Percentiles rank a stretch among this genome's conserved stretches.
These are phyloP conservation scores for Fusarium bulbicola DNA, from an alignment of 2,329 filamentous ascomycete genomes.

Conservation along the genomic window DNA sequence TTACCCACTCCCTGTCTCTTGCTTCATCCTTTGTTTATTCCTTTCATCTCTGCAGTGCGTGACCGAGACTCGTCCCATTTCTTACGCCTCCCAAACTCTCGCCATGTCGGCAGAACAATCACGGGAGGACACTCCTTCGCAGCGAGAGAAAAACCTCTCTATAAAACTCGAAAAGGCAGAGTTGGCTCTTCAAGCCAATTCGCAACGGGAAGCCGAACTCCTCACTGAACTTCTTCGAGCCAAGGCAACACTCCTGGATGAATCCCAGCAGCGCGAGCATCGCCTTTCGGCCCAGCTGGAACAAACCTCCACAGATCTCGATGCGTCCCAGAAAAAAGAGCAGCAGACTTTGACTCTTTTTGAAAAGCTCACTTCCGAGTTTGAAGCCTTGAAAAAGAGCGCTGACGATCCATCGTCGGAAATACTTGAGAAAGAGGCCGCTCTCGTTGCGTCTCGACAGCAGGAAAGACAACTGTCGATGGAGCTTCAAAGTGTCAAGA, in stretches of 20 bases:
- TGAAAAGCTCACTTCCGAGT: not conserved
- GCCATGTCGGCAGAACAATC: slow-evolving; percentile 5
- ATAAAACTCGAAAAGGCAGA: slow-evolving; percentile 9
- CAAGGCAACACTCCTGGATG: not conserved
- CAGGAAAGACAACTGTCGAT: not conserved
- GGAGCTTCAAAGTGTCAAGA: not conserved
- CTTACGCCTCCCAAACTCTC: not conserved
- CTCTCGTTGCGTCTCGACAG: not conserved
- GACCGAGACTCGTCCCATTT: not conserved
- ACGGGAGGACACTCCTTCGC: not conserved
- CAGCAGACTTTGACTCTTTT: not conserved
- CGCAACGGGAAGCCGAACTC: not conserved
- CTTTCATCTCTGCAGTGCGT: not conserved
- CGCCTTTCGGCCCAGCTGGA: not conserved
- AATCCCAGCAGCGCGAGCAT: slow-evolving; percentile 9
- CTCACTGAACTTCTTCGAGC: slow-evolving; percentile 7
- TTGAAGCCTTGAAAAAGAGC: not conserved
- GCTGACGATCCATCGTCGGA: not conserved
- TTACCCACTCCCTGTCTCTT: not conserved
- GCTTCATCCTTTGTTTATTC: not conserved
- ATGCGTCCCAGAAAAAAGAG: not conserved
- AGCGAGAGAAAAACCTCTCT: slow-evolving; percentile 13
- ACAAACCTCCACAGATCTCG: not conserved
- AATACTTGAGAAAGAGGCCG: slow-evolving; percentile 1
- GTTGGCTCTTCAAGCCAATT: not conserved